Evolutionary conservation across 192 early-diverging fungal genomes (phyloP).

Genomic region (Podila clonocystis): DNA sequence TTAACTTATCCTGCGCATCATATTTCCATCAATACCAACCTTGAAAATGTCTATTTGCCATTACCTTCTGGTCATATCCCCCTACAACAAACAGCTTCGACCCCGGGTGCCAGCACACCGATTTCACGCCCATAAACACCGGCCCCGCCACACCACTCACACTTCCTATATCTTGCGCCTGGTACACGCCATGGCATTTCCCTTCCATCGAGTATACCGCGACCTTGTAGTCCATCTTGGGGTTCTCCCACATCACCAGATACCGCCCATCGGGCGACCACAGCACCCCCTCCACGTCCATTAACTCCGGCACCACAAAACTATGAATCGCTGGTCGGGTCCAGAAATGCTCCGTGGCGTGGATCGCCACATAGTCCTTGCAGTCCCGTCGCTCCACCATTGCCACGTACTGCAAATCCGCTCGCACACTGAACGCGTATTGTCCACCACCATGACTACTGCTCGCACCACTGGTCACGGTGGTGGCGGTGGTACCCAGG

Average conservation of each 20-base stretch:
- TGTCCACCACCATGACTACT: constrained; percentile 1
- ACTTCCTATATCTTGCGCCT: background rate
- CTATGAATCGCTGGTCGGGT: constrained; percentile 22
- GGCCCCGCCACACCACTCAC: background rate
- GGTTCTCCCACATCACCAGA: constrained; percentile 80
- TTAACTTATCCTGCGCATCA: background rate
- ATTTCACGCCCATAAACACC: constrained; percentile 77
- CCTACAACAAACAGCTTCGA: constrained; percentile 83
- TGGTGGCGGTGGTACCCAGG: constrained; percentile 34
- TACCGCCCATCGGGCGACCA: constrained; percentile 90
- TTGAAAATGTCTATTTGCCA: background rate
- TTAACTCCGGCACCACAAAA: constrained; percentile 50
- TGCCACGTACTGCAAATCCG: constrained; percentile 37
- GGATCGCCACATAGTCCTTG: constrained; percentile 34
- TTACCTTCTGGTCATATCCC: constrained; percentile 87
- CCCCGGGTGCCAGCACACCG: constrained; percentile 76
- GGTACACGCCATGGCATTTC: constrained; percentile 19
- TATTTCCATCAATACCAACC: constrained; percentile 9
- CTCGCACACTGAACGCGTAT: constrained; percentile 23
- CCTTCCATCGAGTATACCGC: constrained; percentile 37
- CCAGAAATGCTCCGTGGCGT: constrained; percentile 44
- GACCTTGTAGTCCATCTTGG: constrained; percentile 64
- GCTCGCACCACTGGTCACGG: constrained; percentile 1
- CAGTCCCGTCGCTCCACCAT: constrained; percentile 45
- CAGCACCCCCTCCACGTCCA: constrained; percentile 76